These are phyloP conservation scores for Brassica rapa DNA, from an alignment of 345 rosid species.

Conservation along the genomic window DNA sequence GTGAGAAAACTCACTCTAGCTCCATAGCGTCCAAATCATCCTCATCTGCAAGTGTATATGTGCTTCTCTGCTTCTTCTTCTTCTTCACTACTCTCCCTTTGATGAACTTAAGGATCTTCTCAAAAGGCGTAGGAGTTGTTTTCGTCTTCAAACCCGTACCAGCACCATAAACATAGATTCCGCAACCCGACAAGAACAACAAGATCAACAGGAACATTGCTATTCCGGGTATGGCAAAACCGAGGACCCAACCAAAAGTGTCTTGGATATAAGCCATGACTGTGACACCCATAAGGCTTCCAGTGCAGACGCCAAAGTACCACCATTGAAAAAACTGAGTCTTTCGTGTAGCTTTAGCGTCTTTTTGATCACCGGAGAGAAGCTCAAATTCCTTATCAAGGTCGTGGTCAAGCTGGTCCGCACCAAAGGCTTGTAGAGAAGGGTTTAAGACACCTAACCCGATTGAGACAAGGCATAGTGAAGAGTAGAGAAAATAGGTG, in stretches of 20 bases:
- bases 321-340: slow-evolving; percentile 80
- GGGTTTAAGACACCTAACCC: slow-evolving; percentile 90
- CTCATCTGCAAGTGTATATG: slow-evolving; percentile 45
- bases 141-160: slow-evolving; percentile 15
- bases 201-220: slow-evolving; percentile 55
- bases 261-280: slow-evolving; percentile 89
- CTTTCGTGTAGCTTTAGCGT: slow-evolving; percentile 52
- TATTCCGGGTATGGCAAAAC: slow-evolving; percentile 77
- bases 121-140: slow-evolving; percentile 32
- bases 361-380: slow-evolving; percentile 46
- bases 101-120: slow-evolving; percentile 40
- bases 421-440: slow-evolving; percentile 90
- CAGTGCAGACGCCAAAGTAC: slow-evolving; percentile 85
- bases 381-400: slow-evolving; percentile 47
- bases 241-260: slow-evolving; percentile 85
- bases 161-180: slow-evolving; percentile 49
- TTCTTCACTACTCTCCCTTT: slow-evolving; percentile 44
- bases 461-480: slow-evolving; percentile 72
- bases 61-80: slow-evolving; percentile 38
- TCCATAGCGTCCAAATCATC: slow-evolving; percentile 52
- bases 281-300: slow-evolving; percentile 87
- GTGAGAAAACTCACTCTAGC: slow-evolving; percentile 87
- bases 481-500: slow-evolving; percentile 60
- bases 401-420: slow-evolving; percentile 66
- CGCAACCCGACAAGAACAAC: slow-evolving; percentile 59